phyloP scores from a whole-genome alignment of 2,329 filamentous ascomycete species.

The Penicillium occitanis region DNA sequence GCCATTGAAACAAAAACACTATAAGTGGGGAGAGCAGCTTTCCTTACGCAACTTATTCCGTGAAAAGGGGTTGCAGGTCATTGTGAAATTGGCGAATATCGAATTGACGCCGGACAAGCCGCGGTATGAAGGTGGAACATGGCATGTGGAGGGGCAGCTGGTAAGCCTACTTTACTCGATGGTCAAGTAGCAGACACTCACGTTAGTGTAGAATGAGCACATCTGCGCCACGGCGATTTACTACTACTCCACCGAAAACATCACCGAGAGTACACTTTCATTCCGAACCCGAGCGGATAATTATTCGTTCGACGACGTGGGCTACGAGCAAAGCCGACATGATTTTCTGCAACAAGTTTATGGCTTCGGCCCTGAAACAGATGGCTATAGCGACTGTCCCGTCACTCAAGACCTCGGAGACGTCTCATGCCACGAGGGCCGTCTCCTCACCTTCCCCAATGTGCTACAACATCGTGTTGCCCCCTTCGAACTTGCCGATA shows the following conservation, averaged over 20 bases:
- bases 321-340: constrained; percentile 30
- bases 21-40: constrained; percentile 16
- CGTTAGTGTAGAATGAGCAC: constrained; percentile 55
- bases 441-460: constrained; percentile 31
- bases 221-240: constrained; percentile 65
- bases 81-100: constrained; percentile 63
- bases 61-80: constrained; percentile 56
- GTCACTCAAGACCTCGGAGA: constrained; percentile 28
- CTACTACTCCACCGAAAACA: constrained; percentile 62
- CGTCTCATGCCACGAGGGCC: constrained; percentile 25
- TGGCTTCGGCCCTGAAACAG: constrained; percentile 22
- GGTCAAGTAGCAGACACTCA: background rate
- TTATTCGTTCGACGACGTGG: background rate
- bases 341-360: constrained; percentile 32
- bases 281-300: constrained; percentile 47
- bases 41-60: constrained; percentile 35
- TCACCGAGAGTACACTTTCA: constrained; percentile 53
- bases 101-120: constrained; percentile 61
- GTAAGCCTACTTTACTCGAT: constrained; percentile 1
- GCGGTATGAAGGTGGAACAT: constrained; percentile 47
- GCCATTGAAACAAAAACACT: background rate
- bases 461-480: constrained; percentile 54
- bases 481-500: constrained; percentile 51
- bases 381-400: constrained; percentile 19
- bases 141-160: constrained; percentile 50